phyloP scores from a whole-genome alignment of 495 filamentous ascomycete genomes.

The Neurospora africana region DNA sequence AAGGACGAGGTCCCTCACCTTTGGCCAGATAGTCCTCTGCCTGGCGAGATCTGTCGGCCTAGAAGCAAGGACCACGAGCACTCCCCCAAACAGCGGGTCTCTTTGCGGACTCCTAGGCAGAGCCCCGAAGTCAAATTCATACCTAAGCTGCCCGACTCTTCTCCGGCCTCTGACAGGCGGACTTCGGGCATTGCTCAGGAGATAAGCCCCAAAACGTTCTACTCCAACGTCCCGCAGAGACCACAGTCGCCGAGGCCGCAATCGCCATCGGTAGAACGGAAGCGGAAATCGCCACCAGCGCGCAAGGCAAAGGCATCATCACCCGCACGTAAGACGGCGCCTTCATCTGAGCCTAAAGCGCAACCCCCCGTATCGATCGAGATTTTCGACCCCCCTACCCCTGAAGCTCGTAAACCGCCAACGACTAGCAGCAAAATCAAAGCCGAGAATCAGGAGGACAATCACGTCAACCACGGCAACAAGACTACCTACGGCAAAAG shows the following conservation, averaged over 20 bases:
- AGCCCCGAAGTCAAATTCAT: neutral
- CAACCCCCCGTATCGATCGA: neutral
- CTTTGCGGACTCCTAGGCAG: neutral
- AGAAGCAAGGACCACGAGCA: neutral
- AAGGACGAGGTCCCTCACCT: neutral
- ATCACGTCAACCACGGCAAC: neutral
- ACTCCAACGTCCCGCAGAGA: neutral
- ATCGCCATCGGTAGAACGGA: neutral
- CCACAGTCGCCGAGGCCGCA: neutral
- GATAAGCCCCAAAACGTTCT: neutral
- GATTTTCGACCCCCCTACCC: neutral
- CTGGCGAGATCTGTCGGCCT: neutral
- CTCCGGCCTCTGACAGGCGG: neutral
- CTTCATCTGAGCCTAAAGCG: neutral
- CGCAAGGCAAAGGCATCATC: neutral
- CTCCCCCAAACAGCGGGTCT: neutral
- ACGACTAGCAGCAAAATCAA: neutral
- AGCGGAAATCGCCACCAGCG: neutral
- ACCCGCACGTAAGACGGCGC: neutral
- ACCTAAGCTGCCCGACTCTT: neutral
- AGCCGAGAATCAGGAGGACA: neutral
- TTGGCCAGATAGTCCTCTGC: neutral
- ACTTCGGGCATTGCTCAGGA: neutral
- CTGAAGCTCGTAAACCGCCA: neutral
- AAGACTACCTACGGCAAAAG: neutral